These are phyloP conservation scores for Sporothrix phasma DNA, from an alignment of 2,329 filamentous ascomycete genomes.

Conservation along the genomic window DNA sequence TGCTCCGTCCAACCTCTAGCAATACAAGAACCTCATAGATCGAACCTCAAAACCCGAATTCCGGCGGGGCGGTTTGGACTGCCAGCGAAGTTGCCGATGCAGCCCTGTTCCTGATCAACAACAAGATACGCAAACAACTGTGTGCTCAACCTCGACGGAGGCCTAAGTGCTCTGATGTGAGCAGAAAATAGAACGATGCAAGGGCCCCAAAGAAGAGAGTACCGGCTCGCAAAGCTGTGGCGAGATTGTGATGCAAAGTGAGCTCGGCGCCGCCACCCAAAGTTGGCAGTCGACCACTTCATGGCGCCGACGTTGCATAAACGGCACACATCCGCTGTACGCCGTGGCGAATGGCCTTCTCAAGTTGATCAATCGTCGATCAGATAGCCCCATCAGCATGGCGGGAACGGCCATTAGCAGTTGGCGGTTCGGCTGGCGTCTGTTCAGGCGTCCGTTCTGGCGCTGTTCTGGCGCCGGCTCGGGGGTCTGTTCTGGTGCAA, in stretches of 20 bases:
- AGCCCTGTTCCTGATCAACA: constrained; percentile 64
- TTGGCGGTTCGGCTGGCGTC: constrained; percentile 7
- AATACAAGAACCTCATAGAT: not conserved
- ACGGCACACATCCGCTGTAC: not conserved
- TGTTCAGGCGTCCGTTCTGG: too few species aligned
- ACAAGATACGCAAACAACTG: constrained; percentile 82
- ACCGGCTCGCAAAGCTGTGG: not conserved
- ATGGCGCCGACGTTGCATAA: not conserved
- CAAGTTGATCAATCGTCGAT: not conserved
- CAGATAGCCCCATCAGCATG: not conserved
- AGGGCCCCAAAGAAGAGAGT: not conserved
- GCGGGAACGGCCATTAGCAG: not conserved
- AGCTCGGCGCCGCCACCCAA: constrained; percentile 26
- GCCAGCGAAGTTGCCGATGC: constrained; percentile 71
- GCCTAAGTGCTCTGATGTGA: constrained; percentile 54
- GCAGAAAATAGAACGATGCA: constrained; percentile 18
- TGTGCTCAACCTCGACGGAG: constrained; percentile 76
- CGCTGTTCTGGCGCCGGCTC: constrained; percentile 19
- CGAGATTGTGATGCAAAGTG: not conserved
- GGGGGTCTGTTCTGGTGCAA: constrained; percentile 20
- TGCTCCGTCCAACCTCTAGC: constrained; percentile 1
- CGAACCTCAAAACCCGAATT: constrained; percentile 32
- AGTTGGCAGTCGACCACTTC: not conserved
- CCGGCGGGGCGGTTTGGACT: constrained; percentile 58
- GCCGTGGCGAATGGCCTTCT: not conserved